Evolutionary conservation across 352 stramenopile genomes (phyloP).

Genomic region (Phytophthora litchii): DNA sequence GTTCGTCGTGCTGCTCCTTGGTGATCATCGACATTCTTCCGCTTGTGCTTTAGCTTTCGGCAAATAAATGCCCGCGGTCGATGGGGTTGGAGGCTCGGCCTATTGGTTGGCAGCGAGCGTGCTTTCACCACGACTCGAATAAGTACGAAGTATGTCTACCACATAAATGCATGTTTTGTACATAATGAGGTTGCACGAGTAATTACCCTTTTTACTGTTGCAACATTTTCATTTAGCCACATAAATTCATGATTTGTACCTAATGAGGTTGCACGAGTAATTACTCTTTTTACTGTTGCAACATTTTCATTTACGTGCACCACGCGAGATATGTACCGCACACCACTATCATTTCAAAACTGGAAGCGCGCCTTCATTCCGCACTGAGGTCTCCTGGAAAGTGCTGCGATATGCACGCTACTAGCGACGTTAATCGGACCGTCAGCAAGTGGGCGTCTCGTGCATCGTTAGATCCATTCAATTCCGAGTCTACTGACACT

Average conservation of each 20-base stretch:
- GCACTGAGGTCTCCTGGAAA: not conserved
- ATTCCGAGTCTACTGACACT: not conserved
- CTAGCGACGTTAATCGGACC: conserved; percentile 9
- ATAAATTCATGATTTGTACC: conserved; percentile 2
- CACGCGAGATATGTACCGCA: conserved; percentile 1
- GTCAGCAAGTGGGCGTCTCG: conserved; percentile 38
- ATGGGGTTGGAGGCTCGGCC: conserved; percentile 5
- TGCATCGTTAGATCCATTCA: conserved; percentile 35
- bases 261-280: conserved; percentile 12
- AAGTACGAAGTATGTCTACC: conserved; percentile 24
- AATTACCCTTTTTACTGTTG: conserved; percentile 31
- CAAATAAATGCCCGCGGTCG: conserved; percentile 41
- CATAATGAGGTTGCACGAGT: conserved; percentile 11
- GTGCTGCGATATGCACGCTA: conserved; percentile 17
- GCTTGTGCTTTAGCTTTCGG: conserved; percentile 53
- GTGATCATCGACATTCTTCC: conserved; percentile 75
- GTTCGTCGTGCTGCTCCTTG: conserved; percentile 89
- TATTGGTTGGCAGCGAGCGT: conserved; percentile 44
- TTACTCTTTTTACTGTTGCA: conserved; percentile 29
- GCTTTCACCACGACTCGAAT: conserved; percentile 7
- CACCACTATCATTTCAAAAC: conserved; percentile 14
- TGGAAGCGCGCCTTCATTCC: conserved; percentile 17
- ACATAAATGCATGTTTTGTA: not conserved
- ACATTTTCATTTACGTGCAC: conserved; percentile 10
- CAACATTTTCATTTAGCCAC: conserved; percentile 4